Base-by-base conservation (phyloP, 2,329 filamentous ascomycete species). In the Phaeoacremonium minimum region DNA sequence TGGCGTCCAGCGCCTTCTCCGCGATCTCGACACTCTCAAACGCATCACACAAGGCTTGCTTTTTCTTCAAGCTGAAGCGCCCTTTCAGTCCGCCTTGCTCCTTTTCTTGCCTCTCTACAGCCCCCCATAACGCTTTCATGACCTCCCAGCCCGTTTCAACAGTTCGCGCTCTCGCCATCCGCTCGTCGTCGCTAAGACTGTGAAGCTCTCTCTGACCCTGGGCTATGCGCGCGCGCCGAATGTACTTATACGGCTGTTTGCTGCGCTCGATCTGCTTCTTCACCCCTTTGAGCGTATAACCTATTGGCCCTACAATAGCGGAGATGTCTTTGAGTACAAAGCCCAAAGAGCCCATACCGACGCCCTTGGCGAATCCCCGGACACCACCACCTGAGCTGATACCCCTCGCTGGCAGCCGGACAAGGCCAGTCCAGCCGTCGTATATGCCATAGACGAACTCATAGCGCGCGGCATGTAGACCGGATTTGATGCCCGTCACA, bases 261-360 rank as follows among this genome's bases (percentile, higher is more conserved):
- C 64, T 57, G 22, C 78, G 71, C 42, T 71, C 63, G 2, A 68
- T 56, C 50, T 85, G 75, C 46, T 81, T 82, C 19, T 76, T 68
- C 0, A 83, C 52, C 0, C 82, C 82, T 50, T 85, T 83, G 43
- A 83, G 64, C 0, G 75, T 70, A 46, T 80, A 85, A 0, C 77
- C 79, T 4, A 78, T 46, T 0, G 78, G 77, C 0, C 79, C 77
- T 2, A 81, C 52, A 2, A 83, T 39, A 6, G 80, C 82, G 0
- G 79, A 68, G 6, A 83, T 66, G 34, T 81, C 73, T 53, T 85
- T 85, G 18, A 85, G 64, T 3, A 84, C 66, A 16, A 84, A 71
- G 0, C 81, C 80, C 2, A 71, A 75, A 7, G 84, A 46, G 1
- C 81, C 81, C 66, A 79, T 80, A 12, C 76, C 80, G 0, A 80